phyloP scores from a whole-genome alignment of 2,329 filamentous ascomycete genomes.

The Pyrenochaeta sp. region DNA sequence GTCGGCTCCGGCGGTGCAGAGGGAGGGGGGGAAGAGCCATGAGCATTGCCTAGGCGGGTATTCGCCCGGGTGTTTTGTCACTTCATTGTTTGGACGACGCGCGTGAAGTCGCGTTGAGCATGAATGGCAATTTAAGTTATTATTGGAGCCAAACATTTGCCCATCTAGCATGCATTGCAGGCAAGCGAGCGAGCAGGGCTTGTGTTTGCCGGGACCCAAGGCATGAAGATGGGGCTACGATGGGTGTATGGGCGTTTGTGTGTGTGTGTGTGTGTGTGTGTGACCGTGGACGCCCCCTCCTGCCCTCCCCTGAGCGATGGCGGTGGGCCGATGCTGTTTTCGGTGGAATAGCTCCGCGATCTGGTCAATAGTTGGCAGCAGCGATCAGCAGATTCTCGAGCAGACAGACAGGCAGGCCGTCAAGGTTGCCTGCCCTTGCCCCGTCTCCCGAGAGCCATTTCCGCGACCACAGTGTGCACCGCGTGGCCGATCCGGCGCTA shows the following conservation, averaged over 20 bases:
- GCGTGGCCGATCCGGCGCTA: slow-evolving; percentile 38
- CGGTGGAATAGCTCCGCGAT: slow-evolving; percentile 37
- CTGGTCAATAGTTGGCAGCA: slow-evolving; percentile 24
- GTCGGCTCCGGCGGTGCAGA: slow-evolving; percentile 20
- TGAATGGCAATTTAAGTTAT: slow-evolving; percentile 38
- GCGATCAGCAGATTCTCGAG: slow-evolving; percentile 34
- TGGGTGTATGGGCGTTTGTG: no score
- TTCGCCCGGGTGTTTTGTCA: slow-evolving; percentile 21
- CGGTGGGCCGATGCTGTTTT: slow-evolving; percentile 16
- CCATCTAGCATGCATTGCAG: no score
- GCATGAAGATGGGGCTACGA: slow-evolving; percentile 24
- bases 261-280: no score
- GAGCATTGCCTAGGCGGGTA: slow-evolving; percentile 24
- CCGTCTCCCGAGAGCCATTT: slow-evolving; percentile 37
- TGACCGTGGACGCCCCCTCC: no score
- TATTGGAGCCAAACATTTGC: slow-evolving; percentile 16
- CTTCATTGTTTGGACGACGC: slow-evolving; percentile 29
- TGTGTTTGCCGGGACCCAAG: slow-evolving; percentile 8
- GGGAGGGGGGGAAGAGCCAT: slow-evolving; percentile 18
- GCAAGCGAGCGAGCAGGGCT: slow-evolving; percentile 19
- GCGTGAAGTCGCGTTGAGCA: slow-evolving; percentile 36
- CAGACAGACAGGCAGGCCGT: no score
- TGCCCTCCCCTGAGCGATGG: slow-evolving; percentile 14
- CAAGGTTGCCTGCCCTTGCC: slow-evolving; percentile 22
- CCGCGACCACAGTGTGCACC: slow-evolving; percentile 27